Evolutionary conservation across 2,329 filamentous ascomycete species (phyloP).

Genomic region (Xylaria sp.): DNA sequence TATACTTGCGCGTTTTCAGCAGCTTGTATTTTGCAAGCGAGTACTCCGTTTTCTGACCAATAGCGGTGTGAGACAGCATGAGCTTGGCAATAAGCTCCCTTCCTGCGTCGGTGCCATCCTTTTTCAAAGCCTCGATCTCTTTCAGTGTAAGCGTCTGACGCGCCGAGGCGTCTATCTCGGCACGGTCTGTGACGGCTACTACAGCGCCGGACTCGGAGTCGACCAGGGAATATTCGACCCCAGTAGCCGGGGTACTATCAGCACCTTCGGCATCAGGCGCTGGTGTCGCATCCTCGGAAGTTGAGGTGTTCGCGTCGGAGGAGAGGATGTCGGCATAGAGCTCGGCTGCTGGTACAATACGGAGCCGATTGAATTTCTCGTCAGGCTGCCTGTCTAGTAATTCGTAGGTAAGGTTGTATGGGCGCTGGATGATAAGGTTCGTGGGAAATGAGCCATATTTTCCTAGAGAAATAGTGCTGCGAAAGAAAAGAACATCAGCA

Average conservation of each 20-base stretch:
- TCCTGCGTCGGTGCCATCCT: slow-evolving; percentile 79
- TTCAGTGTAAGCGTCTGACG: slow-evolving; percentile 81
- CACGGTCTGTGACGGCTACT: slow-evolving; percentile 66
- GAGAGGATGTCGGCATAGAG: slow-evolving; percentile 82
- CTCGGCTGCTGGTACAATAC: slow-evolving; percentile 82
- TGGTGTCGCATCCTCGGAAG: slow-evolving; percentile 54
- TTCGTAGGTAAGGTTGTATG: slow-evolving; percentile 92
- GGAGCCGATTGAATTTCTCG: slow-evolving; percentile 74
- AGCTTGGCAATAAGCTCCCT: slow-evolving; percentile 94
- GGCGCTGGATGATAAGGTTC: slow-evolving; percentile 90
- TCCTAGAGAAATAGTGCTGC: slow-evolving; percentile 84
- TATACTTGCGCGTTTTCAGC: slow-evolving; percentile 92
- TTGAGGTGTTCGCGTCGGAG: slow-evolving; percentile 52
- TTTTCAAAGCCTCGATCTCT: slow-evolving; percentile 80
- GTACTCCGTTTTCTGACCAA: slow-evolving; percentile 95
- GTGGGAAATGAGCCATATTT: slow-evolving; percentile 93
- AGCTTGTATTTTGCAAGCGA: slow-evolving; percentile 96
- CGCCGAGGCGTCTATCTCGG: slow-evolving; percentile 69
- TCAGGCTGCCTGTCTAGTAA: slow-evolving; percentile 76
- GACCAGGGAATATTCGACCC: slow-evolving; percentile 59
- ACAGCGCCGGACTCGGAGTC: slow-evolving; percentile 60
- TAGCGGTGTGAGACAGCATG: slow-evolving; percentile 84
- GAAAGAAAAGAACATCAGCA: slow-evolving; percentile 37
- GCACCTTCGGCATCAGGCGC: slow-evolving; percentile 52
- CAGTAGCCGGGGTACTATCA: slow-evolving; percentile 56